A percentile compares a stretch with the other conserved stretches of the same genome.
phyloP scores from a whole-genome alignment of 106 monocot species.

The Apostasia shenzhenica region DNA sequence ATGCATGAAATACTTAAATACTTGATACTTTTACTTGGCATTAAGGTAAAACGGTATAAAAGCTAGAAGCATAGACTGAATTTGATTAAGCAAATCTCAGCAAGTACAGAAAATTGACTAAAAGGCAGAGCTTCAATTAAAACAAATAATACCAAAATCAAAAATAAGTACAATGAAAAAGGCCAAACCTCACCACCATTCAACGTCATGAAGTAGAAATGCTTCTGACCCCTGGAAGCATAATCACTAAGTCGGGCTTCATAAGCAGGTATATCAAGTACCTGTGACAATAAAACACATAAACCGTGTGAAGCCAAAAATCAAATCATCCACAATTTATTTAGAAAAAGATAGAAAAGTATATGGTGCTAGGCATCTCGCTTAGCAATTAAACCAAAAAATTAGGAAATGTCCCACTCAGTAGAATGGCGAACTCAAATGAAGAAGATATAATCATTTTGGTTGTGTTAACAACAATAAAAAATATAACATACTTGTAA shows the following conservation, averaged over 20 bases:
- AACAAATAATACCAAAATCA: neutral
- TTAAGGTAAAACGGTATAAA: too few species aligned
- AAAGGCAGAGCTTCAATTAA: neutral
- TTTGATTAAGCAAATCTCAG: too few species aligned
- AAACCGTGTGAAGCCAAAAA: neutral
- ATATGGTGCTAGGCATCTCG: neutral
- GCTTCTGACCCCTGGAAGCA: slow-evolving; percentile 91
- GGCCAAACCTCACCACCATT: slow-evolving; percentile 93
- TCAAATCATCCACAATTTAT: neutral
- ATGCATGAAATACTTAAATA: too few species aligned
- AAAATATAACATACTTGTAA: neutral
- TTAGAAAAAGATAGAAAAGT: neutral
- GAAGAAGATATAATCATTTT: neutral
- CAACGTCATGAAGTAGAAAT: slow-evolving; percentile 99
- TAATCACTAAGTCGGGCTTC: slow-evolving; percentile 86
- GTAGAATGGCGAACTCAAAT: neutral
- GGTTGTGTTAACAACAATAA: neutral
- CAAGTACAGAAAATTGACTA: neutral
- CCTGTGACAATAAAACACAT: slow-evolving; percentile 23
- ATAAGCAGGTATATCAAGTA: slow-evolving; percentile 80
- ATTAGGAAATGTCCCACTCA: too few species aligned
- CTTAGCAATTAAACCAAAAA: neutral
- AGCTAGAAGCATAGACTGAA: too few species aligned
- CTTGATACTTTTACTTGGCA: too few species aligned
- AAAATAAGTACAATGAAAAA: slow-evolving; percentile 21